Evolutionary conservation across 1,284 basidiomycete genomes (phyloP).

Genomic region (Coniophora puteana): DNA sequence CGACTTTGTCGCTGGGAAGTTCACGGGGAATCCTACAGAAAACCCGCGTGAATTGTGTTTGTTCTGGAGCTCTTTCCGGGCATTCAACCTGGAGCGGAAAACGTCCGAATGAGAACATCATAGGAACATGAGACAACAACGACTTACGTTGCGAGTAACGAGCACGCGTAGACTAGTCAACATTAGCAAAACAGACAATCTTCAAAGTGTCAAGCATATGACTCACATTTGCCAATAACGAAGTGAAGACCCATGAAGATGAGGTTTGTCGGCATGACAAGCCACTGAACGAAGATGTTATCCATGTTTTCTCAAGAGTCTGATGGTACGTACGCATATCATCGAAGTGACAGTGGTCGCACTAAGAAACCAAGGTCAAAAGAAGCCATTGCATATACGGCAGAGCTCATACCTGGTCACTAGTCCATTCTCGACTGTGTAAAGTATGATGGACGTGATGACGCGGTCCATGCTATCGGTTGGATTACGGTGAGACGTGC

Average conservation of each 20-base stretch:
- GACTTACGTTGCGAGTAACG: slow-evolving; percentile 28
- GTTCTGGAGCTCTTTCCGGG: slow-evolving; percentile 24
- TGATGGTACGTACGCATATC: slow-evolving; percentile 35
- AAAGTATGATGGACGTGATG: slow-evolving; percentile 46
- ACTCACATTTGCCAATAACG: slow-evolving; percentile 44
- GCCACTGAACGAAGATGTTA: slow-evolving; percentile 34
- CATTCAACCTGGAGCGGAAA: slow-evolving; percentile 18
- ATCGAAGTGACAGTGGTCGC: slow-evolving; percentile 34
- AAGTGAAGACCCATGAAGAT: slow-evolving; percentile 51
- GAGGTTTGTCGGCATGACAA: slow-evolving; percentile 39
- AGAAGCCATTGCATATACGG: background rate
- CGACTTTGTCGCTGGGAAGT: slow-evolving; percentile 24
- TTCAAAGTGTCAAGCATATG: background rate
- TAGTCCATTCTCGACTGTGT: slow-evolving; percentile 50
- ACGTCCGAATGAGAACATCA: slow-evolving; percentile 7
- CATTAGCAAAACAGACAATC: too few species aligned
- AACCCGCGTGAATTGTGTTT: slow-evolving; percentile 21
- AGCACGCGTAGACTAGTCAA: slow-evolving; percentile 26
- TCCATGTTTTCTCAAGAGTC: background rate
- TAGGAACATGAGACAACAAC: slow-evolving; percentile 18
- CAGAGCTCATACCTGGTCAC: slow-evolving; percentile 37
- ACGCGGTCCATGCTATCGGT: slow-evolving; percentile 41
- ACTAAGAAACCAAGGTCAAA: slow-evolving; percentile 20
- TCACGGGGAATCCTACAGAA: slow-evolving; percentile 27
- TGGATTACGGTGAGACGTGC: slow-evolving; percentile 1